Evolutionary conservation across 2,329 filamentous ascomycete species (phyloP).

Genomic region (Fusarium bactridioides): DNA sequence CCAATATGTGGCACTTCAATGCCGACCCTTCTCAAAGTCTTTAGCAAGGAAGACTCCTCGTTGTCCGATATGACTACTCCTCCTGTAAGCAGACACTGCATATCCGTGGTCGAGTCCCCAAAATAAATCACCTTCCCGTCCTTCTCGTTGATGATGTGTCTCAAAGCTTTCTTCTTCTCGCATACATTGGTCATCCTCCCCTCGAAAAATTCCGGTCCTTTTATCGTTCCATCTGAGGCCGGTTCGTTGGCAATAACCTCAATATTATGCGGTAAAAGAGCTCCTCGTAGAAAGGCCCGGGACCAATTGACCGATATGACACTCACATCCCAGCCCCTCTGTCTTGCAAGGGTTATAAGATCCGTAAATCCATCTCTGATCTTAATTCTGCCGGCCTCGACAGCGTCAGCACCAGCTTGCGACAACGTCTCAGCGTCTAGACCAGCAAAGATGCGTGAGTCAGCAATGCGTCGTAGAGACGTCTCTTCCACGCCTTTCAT

Average conservation of each 20-base stretch:
- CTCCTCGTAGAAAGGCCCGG: conserved; percentile 55
- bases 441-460: conserved; percentile 55
- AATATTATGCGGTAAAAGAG: conserved; percentile 46
- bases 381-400: conserved; percentile 44
- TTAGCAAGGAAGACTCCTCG: conserved; percentile 46
- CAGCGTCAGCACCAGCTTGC: conserved; percentile 50
- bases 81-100: conserved; percentile 58
- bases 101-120: conserved; percentile 65
- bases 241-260: conserved; percentile 56
- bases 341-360: conserved; percentile 39
- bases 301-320: conserved; percentile 64
- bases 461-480: conserved; percentile 55
- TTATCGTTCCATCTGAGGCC: conserved; percentile 49
- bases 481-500: conserved; percentile 54
- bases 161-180: conserved; percentile 57
- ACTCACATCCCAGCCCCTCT: conserved; percentile 49
- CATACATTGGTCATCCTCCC: conserved; percentile 47
- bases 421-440: conserved; percentile 46
- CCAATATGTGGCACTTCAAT: conserved; percentile 50
- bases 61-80: conserved; percentile 58
- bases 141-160: conserved; percentile 37
- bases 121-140: conserved; percentile 56
- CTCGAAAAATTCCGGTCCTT: conserved; percentile 48
- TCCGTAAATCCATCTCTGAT: conserved; percentile 53
- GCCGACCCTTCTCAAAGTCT: conserved; percentile 49